A percentile compares a stretch with the other conserved stretches of the same genome.
Conservation (phyloP, 352 stramenopile species). For the Phytopythium chamaehyphon region DNA sequence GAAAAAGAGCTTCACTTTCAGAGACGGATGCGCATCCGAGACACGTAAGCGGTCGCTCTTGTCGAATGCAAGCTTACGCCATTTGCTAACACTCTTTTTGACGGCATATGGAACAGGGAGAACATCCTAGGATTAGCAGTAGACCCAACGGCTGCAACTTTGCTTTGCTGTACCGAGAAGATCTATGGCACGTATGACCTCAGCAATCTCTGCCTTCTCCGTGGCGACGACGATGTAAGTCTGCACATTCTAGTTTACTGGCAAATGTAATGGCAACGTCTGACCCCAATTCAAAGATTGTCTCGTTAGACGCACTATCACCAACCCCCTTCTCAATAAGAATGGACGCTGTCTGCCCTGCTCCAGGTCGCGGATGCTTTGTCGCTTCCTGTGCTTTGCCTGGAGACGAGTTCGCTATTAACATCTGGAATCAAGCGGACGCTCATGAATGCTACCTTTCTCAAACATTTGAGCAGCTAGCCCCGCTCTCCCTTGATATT, state of each 20-base stretch:
- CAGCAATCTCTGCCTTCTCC: constrained; percentile 62
- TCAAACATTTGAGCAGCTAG: constrained; percentile 34
- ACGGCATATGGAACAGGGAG: constrained; percentile 18
- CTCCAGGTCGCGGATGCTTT: constrained; percentile 44
- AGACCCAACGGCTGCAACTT: constrained; percentile 39
- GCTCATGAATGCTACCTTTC: constrained; percentile 55
- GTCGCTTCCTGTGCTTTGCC: constrained; percentile 35
- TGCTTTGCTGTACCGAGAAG: constrained; percentile 60
- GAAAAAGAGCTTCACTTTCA: constrained; percentile 74
- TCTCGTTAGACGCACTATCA: constrained; percentile 34
- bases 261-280: neutral
- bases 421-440: constrained; percentile 61
- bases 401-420: constrained; percentile 36
- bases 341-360: constrained; percentile 37
- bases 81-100: neutral
- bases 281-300: constrained; percentile 12
- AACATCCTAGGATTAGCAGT: constrained; percentile 38
- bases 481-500: constrained; percentile 46
- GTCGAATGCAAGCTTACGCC: neutral
- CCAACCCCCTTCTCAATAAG: constrained; percentile 39
- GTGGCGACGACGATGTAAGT: constrained; percentile 55
- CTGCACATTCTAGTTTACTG: neutral
- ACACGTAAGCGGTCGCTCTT: constrained; percentile 29
- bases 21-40: constrained; percentile 46
- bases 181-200: constrained; percentile 68